phyloP scores from a whole-genome alignment of 345 rosid genomes.

The Pugionium cornutum region DNA sequence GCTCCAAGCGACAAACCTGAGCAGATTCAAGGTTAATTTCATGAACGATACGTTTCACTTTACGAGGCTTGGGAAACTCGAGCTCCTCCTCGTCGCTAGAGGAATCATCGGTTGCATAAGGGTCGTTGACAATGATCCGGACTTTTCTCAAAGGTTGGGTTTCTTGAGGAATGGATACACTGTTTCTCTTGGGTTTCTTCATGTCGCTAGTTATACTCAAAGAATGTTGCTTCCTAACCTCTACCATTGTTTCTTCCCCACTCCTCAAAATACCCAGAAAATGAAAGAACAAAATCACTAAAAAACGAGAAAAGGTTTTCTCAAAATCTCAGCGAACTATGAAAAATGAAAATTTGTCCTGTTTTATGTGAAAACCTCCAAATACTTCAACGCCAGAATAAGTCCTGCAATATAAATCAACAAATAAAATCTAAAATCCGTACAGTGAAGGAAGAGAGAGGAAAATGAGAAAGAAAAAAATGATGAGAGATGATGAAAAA shows the following conservation, averaged over 20 bases:
- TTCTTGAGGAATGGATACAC: constrained; percentile 27
- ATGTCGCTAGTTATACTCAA: constrained; percentile 18
- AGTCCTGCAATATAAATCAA: constrained; percentile 54
- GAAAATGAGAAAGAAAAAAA: neutral
- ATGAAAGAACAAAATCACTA: neutral
- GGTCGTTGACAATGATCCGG: constrained; percentile 68
- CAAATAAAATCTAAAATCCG: neutral
- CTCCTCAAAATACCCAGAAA: neutral
- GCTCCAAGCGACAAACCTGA: constrained; percentile 1
- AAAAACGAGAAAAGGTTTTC: constrained; percentile 2
- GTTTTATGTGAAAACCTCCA: constrained; percentile 73
- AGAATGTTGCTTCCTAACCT: constrained; percentile 34
- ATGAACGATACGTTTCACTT: constrained; percentile 53
- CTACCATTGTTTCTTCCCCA: constrained; percentile 38
- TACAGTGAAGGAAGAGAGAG: too few relatives aligned
- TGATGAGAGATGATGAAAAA: constrained; percentile 5
- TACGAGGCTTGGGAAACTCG: constrained; percentile 34
- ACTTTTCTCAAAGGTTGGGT: constrained; percentile 51
- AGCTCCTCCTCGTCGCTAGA: constrained; percentile 73
- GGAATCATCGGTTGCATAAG: constrained; percentile 88
- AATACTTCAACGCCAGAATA: constrained; percentile 76
- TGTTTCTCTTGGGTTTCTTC: constrained; percentile 32
- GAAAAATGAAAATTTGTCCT: constrained; percentile 48
- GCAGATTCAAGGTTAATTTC: constrained; percentile 43
- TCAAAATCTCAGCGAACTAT: constrained; percentile 49